These are phyloP conservation scores for Protomyces inouyei DNA, from an alignment of 1,139 yeast species.

Conservation along the genomic window DNA sequence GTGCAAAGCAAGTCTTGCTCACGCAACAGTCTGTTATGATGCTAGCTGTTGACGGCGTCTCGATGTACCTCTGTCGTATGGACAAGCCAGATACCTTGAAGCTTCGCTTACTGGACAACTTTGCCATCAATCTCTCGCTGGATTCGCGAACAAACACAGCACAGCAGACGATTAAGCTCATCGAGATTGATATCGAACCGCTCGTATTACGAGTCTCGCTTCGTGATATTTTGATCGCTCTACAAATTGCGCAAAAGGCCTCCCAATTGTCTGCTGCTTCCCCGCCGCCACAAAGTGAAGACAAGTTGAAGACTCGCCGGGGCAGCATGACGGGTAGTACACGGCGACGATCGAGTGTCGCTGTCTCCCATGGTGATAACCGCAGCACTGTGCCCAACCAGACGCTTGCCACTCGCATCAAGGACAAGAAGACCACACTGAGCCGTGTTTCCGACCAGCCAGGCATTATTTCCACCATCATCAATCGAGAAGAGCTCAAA, in stretches of 20 bases:
- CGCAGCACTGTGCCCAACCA: slow-evolving; percentile 4
- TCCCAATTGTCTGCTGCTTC: slow-evolving; percentile 45
- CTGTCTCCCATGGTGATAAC: neutral
- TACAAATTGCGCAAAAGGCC: slow-evolving; percentile 67
- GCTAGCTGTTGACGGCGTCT: slow-evolving; percentile 70
- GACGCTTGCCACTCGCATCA: slow-evolving; percentile 16
- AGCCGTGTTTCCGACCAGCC: neutral
- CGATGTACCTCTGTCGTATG: slow-evolving; percentile 82
- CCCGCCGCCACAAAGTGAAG: neutral
- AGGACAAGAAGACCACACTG: neutral
- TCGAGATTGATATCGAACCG: slow-evolving; percentile 74
- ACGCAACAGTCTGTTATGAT: slow-evolving; percentile 62
- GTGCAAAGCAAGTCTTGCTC: slow-evolving; percentile 70
- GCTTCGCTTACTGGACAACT: slow-evolving; percentile 79
- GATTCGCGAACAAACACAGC: slow-evolving; percentile 65
- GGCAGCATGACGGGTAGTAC: neutral
- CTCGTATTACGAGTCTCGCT: slow-evolving; percentile 73
- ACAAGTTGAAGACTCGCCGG: neutral
- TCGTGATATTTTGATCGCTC: slow-evolving; percentile 78
- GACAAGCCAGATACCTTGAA: slow-evolving; percentile 54
- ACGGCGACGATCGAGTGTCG: slow-evolving; percentile 6
- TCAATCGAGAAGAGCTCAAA: slow-evolving; percentile 55
- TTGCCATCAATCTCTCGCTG: slow-evolving; percentile 68
- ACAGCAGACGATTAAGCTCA: slow-evolving; percentile 54
- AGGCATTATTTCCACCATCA: slow-evolving; percentile 25